A percentile compares a stretch with the other conserved stretches of the same genome.
These are phyloP conservation scores for Mycena latifolia DNA, from an alignment of 768 basidiomycete species.

Conservation along the genomic window DNA sequence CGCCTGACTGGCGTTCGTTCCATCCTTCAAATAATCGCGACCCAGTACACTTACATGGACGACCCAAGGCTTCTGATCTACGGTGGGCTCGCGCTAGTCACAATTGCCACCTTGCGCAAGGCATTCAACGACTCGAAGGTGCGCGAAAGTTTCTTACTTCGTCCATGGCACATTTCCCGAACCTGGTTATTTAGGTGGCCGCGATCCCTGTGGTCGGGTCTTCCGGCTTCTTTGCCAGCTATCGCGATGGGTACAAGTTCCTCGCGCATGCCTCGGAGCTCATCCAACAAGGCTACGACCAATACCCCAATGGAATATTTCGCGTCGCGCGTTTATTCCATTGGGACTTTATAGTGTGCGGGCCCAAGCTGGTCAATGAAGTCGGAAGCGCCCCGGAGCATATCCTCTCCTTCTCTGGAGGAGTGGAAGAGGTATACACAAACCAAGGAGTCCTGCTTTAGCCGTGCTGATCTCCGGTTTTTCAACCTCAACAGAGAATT, in stretches of 20 bases:
- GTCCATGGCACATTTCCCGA: not conserved
- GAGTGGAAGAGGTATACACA: slow-evolving; percentile 44
- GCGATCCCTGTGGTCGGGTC: slow-evolving; percentile 23
- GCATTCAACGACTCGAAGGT: slow-evolving; percentile 17
- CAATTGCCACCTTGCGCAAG: slow-evolving; percentile 1
- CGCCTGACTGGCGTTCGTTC: too few relatives aligned
- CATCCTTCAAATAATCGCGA: too few relatives aligned
- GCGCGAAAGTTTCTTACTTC: not conserved
- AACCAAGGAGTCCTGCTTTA: not conserved
- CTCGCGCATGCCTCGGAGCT: slow-evolving; percentile 2
- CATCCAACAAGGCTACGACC: slow-evolving; percentile 23
- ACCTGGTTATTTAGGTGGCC: not conserved
- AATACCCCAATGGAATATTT: slow-evolving; percentile 25
- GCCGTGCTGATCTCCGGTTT: too few relatives aligned
- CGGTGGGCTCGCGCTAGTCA: slow-evolving; percentile 1
- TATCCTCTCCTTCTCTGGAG: slow-evolving; percentile 51
- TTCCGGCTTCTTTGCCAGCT: slow-evolving; percentile 21
- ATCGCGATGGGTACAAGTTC: slow-evolving; percentile 25
- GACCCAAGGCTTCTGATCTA: slow-evolving; percentile 7
- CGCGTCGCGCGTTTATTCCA: slow-evolving; percentile 11
- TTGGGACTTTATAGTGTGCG: slow-evolving; percentile 56
- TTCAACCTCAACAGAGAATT: not conserved
- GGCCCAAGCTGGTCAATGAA: slow-evolving; percentile 51
- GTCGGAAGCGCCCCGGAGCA: slow-evolving; percentile 54
- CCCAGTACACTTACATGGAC: not conserved